Evolutionary conservation across 2,329 filamentous ascomycete species (phyloP), one percentile per base, ranked within the genome.

Genomic region (Diaporthe amygdali): DNA sequence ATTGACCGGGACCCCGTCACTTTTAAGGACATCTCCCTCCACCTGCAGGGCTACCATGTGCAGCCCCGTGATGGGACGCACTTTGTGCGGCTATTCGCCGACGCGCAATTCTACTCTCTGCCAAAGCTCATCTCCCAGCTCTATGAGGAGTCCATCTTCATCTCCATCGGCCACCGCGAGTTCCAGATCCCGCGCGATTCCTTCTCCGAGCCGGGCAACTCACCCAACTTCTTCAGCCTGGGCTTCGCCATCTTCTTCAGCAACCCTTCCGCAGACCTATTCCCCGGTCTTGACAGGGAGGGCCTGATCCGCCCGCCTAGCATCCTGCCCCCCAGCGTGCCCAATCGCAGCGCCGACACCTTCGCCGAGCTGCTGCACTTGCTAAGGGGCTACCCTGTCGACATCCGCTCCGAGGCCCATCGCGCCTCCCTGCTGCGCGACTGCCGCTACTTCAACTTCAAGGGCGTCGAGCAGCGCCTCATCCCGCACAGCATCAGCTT

Each of bases 171-270:
- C 72, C 90, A 94, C 75, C 90, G 89, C 71, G 91, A 96, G 76
- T 98, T 98, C 82, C 93, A 95, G 79, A 95, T 98, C 74, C 93
- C 95, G 2, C 93, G 95, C 74, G 94, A 97, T 76, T 87, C 97
- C 73, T 97, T 98, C 81, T 92, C 89, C 37, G 89, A 90, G 44
- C 94, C 95, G 0, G 96, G 95, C 32, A 95, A 98, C 82, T 92
- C 91, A n/a, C 95, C 95, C 15, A 98, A 98, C 81, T 98, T 95
- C 86, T 98, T 98, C 85, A 93, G 94, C 0, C 88, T 98, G 4
- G 95, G 95, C 71, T 97, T 97, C 78, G 92, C 91, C 46, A 89
- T 94, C 76, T 97, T 97, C 86, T 97, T 97, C 84, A 92, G 91
- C 20, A 91, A 90, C 2, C 93, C 93, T 0, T 30, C 51, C 27